phyloP scores from a whole-genome alignment of 495 filamentous ascomycete genomes.

The Podospora pseudopauciseta region DNA sequence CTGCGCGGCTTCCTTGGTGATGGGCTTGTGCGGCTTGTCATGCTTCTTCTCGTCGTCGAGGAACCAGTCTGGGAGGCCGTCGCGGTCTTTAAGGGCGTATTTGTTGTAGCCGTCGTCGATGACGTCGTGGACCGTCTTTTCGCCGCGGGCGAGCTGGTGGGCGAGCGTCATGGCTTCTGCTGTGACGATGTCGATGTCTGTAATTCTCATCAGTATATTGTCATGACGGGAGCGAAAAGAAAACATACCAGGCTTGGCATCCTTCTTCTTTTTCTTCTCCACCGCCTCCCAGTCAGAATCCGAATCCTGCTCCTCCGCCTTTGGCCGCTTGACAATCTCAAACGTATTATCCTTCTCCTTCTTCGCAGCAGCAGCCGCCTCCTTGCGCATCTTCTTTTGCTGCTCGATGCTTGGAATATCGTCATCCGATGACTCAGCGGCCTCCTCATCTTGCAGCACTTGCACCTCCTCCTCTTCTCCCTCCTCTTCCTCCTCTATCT shows the following conservation, averaged over 20 bases:
- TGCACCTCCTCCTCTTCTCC: slow-evolving; percentile 43
- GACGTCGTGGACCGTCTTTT: slow-evolving; percentile 71
- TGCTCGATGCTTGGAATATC: slow-evolving; percentile 14
- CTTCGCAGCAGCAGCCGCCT: slow-evolving; percentile 14
- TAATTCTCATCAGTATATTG: slow-evolving; percentile 30
- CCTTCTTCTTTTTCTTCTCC: slow-evolving; percentile 59
- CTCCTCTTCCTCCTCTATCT: slow-evolving; percentile 48
- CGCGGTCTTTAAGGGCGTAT: slow-evolving; percentile 81
- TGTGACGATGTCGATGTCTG: slow-evolving; percentile 96
- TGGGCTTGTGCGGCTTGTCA: slow-evolving; percentile 78
- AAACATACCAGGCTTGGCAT: slow-evolving; percentile 64
- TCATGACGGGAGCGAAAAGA: slow-evolving; percentile 5
- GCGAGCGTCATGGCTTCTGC: slow-evolving; percentile 99
- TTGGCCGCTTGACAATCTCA: slow-evolving; percentile 49
- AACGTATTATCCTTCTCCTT: slow-evolving; percentile 34
- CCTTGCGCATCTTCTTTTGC: slow-evolving; percentile 20
- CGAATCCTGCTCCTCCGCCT: slow-evolving; percentile 17
- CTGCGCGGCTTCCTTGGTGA: slow-evolving; percentile 79
- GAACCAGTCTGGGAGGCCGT: slow-evolving; percentile 98
- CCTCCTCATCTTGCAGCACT: slow-evolving; percentile 11
- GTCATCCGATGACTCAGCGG: slow-evolving; percentile 18
- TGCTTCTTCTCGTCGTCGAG: slow-evolving; percentile 85
- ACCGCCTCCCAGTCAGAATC: slow-evolving; percentile 60
- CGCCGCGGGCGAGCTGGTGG: slow-evolving; percentile 81
- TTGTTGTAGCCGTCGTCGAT: slow-evolving; percentile 93